Base-by-base conservation (phyloP, 768 basidiomycete species). In the Podaxis carcinomalis region DNA sequence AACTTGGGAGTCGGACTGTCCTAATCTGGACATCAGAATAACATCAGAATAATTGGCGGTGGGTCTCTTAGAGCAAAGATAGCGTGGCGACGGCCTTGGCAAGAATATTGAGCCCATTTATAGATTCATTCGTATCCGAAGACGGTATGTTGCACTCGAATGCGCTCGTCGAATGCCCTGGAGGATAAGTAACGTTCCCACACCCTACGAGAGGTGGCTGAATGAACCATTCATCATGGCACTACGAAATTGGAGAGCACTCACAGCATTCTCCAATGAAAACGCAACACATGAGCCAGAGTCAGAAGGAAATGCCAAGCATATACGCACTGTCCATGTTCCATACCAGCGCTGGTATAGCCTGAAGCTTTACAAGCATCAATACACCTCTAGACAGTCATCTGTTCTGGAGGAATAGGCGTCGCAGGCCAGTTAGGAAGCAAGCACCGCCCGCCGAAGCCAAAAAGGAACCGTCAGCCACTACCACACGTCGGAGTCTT, bases 311-410 rank as follows among this genome's bases (percentile, higher is more conserved):
- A 4, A 42, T 13, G 13, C 16, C 28, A 50, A 47, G 2, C 3
- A 9, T 14, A 54, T 21, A 60, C 62, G 42, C 51, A 65, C 65
- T 68, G 68, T 57, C 66, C 68, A 21, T 54, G 65, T 56, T 65
- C 63, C 14, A 68, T 51, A 7, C 63, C 68, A 23, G 66, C 67
- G 25, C 53, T 63, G 9, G 55, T 64, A 56, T 64, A 65, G 37
- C 58, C 59, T 13, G 63, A 59, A n/a, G 61, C 57, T 2, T 35
- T 61, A 37, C 68, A 67, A 9, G 63, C 68, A 32, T 65, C 55
- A 42, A 67, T 61, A 32, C 68, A 68, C 51, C 58, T 62, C 44
- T 62, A 57, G 13, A 65, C 68, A 14, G 68, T 67, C 68, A 68
- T 68, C 23, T 64, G 16, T 44, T 68, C 66, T 10, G 59, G 60